These are phyloP conservation scores for Xylariales sp. DNA, from an alignment of 2,329 filamentous ascomycete species.

Conservation along the genomic window DNA sequence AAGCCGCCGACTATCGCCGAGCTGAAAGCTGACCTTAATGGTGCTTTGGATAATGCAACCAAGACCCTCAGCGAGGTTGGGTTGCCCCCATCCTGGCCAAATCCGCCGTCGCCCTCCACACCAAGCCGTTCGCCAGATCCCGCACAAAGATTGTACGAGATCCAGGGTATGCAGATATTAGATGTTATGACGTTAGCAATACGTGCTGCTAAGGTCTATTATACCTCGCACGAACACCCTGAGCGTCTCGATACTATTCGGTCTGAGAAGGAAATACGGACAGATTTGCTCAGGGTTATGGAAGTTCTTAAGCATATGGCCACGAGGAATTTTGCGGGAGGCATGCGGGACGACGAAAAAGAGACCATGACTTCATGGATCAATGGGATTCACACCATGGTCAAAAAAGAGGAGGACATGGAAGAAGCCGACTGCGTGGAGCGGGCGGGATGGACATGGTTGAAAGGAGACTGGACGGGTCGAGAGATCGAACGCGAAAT, in stretches of 20 bases:
- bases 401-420: slow-evolving; percentile 71
- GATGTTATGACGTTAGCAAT: slow-evolving; percentile 96
- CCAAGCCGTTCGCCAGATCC: slow-evolving; percentile 21
- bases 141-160: slow-evolving; percentile 71
- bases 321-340: slow-evolving; percentile 77
- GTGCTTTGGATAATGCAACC: slow-evolving; percentile 29
- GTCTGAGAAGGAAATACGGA: slow-evolving; percentile 78
- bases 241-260: slow-evolving; percentile 83
- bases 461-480: slow-evolving; percentile 70
- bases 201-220: slow-evolving; percentile 91
- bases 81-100: slow-evolving; percentile 7
- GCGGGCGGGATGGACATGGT: slow-evolving; percentile 75
- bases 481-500: slow-evolving; percentile 74
- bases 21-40: slow-evolving; percentile 61
- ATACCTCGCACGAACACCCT: slow-evolving; percentile 85
- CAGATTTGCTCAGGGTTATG: slow-evolving; percentile 79
- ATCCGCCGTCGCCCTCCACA: slow-evolving; percentile 10
- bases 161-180: slow-evolving; percentile 87
- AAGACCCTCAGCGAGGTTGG: slow-evolving; percentile 63
- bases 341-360: slow-evolving; percentile 74
- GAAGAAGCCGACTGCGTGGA: slow-evolving; percentile 70
- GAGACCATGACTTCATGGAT: slow-evolving; percentile 77
- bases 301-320: slow-evolving; percentile 92
- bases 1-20: slow-evolving; percentile 80
- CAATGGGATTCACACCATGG: slow-evolving; percentile 68